Percentiles rank a stretch among this genome's conserved stretches.
Evolutionary conservation across 345 rosid species (phyloP).

Genomic region (Sisymbrium altissimum): DNA sequence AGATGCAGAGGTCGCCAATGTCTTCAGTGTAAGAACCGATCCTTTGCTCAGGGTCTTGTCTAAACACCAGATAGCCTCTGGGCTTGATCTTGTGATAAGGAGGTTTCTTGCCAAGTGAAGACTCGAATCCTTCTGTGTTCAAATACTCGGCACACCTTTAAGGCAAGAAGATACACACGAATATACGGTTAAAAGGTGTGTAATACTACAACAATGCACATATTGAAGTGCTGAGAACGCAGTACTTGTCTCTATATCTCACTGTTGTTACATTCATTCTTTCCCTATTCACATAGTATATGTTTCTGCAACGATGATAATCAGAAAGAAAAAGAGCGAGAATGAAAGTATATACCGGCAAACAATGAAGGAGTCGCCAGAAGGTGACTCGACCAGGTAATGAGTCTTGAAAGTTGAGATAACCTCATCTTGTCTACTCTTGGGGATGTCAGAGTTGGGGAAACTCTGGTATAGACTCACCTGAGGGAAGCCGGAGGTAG

Average conservation of each 20-base stretch:
- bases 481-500: slow-evolving; percentile 2
- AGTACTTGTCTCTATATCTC: too few species aligned
- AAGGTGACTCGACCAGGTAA: not conserved
- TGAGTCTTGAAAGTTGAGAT: fast-evolving
- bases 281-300: too few species aligned
- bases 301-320: too few species aligned
- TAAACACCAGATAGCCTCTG: not conserved
- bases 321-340: too few species aligned
- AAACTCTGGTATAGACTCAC: not conserved
- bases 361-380: slow-evolving; percentile 15
- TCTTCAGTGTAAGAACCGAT: slow-evolving; percentile 17
- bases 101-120: not conserved
- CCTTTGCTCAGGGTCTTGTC: not conserved
- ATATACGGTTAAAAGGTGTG: too few species aligned
- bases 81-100: not conserved
- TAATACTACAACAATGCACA: too few species aligned
- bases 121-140: not conserved
- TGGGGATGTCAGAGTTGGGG: not conserved
- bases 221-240: too few species aligned
- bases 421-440: not conserved
- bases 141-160: not conserved
- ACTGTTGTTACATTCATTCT: too few species aligned
- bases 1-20: slow-evolving; percentile 19
- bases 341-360: not conserved
- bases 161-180: not conserved